Evolutionary conservation across 495 filamentous ascomycete species (phyloP).

Genomic region (Annulohypoxylon maeteangense): DNA sequence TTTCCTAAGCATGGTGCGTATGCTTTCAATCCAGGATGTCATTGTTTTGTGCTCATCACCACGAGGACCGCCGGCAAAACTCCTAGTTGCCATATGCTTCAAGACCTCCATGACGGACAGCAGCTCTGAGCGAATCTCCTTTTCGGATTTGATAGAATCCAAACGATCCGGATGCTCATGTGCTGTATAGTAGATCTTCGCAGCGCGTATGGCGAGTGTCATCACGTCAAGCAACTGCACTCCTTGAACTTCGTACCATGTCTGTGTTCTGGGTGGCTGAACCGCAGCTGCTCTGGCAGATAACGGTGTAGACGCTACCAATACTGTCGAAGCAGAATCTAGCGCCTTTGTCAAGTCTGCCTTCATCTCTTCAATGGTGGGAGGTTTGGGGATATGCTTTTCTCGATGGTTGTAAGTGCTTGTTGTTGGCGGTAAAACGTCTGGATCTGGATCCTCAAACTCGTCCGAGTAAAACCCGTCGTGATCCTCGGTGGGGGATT

Average conservation of each 20-base stretch:
- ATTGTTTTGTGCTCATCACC: constrained; percentile 78
- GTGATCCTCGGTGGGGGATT: constrained; percentile 71
- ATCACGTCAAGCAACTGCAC: constrained; percentile 90
- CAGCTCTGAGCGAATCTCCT: constrained; percentile 79
- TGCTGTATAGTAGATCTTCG: constrained; percentile 92
- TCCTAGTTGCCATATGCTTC: constrained; percentile 87
- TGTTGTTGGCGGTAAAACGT: constrained; percentile 93
- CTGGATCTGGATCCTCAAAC: constrained; percentile 67
- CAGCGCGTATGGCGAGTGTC: constrained; percentile 92
- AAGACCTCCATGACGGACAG: constrained; percentile 87
- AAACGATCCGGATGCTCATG: constrained; percentile 84
- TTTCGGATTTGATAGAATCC: constrained; percentile 86
- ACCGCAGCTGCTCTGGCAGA: constrained; percentile 32
- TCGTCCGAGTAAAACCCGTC: constrained; percentile 68
- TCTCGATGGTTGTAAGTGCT: constrained; percentile 94
- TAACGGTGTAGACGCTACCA: constrained; percentile 59
- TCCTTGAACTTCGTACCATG: constrained; percentile 88
- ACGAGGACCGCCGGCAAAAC: constrained; percentile 85
- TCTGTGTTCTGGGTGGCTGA: constrained; percentile 55
- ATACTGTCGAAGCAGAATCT: constrained; percentile 69
- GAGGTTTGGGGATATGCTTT: constrained; percentile 86
- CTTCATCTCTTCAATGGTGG: constrained; percentile 80
- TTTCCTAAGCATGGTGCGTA: constrained; percentile 75
- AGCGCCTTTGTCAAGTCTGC: constrained; percentile 77
- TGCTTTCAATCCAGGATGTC: constrained; percentile 76